Conservation (phyloP, 2,329 filamentous ascomycete species). For the Trichoderma asperellum region DNA sequence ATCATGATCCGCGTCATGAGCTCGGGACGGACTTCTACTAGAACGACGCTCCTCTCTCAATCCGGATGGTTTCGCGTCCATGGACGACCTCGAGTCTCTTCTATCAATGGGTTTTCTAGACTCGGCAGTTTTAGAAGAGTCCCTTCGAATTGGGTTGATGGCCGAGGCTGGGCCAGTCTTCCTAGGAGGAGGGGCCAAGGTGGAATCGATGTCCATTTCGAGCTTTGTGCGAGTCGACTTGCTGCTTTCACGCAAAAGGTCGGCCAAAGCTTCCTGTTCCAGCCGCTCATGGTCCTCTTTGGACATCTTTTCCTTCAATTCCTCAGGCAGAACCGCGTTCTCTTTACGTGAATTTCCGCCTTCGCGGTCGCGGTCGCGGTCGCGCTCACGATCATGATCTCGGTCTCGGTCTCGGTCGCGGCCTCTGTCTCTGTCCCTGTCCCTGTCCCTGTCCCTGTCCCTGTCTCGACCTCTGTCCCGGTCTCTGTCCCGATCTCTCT, state of each 20-base stretch:
- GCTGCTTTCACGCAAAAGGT: constrained; percentile 63
- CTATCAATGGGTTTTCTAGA: constrained; percentile 45
- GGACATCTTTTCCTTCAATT: constrained; percentile 58
- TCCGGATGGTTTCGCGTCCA: constrained; percentile 36
- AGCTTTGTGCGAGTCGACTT: constrained; percentile 53
- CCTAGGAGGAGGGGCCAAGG: constrained; percentile 59
- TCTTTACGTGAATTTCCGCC: constrained; percentile 42
- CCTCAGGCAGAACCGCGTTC: constrained; percentile 48
- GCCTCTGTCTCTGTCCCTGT: constrained; percentile 39
- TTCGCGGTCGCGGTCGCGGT: constrained; percentile 39
- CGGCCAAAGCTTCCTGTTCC: constrained; percentile 61
- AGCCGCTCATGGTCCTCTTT: constrained; percentile 62
- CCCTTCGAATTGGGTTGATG: constrained; percentile 58
- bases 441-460: constrained; percentile 40
- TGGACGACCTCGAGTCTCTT: constrained; percentile 40
- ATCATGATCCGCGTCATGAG: constrained; percentile 35
- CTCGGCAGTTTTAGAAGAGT: constrained; percentile 50
- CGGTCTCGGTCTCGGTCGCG: constrained; percentile 35
- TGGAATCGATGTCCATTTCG: constrained; percentile 61
- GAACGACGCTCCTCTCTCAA: constrained; percentile 39
- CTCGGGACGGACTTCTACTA: constrained; percentile 42
- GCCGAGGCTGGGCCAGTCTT: constrained; percentile 59
- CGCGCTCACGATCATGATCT: constrained; percentile 32
- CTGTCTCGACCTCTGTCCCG: constrained; percentile 42
- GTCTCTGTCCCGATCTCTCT: constrained; percentile 38